Conservation (phyloP, 331 rosid species). For the Malus hybrid region DNA sequence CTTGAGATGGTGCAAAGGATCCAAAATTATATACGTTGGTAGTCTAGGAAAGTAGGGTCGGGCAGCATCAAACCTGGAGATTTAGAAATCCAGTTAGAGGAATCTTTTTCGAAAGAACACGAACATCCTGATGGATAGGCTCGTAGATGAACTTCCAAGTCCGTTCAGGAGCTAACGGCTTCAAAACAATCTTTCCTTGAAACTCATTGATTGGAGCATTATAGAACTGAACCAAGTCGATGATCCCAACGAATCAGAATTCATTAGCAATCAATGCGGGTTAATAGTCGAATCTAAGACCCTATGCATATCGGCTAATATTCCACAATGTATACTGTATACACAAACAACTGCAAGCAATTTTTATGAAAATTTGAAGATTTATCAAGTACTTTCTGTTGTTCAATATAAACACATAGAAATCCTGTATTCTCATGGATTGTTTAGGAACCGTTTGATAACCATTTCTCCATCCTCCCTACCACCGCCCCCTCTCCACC, state of each 20-base stretch:
- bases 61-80: slow-evolving; percentile 64
- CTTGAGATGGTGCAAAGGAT: too few relatives aligned
- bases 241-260: not conserved
- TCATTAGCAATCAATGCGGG: not conserved
- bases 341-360: too few relatives aligned
- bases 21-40: too few relatives aligned
- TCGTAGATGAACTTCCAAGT: slow-evolving; percentile 80
- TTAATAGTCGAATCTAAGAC: not conserved
- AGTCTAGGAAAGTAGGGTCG: not conserved
- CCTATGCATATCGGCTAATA: too few relatives aligned
- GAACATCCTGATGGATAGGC: slow-evolving; percentile 68
- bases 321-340: too few relatives aligned
- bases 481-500: too few relatives aligned
- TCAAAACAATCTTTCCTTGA: slow-evolving; percentile 75
- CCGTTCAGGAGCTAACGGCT: slow-evolving; percentile 73
- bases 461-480: too few relatives aligned
- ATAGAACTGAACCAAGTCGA: slow-evolving; percentile 51
- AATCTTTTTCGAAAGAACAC: slow-evolving; percentile 80
- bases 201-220: slow-evolving; percentile 83
- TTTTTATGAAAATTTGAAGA: not conserved
- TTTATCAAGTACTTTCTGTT: too few relatives aligned
- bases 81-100: slow-evolving; percentile 73
- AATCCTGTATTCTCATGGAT: too few relatives aligned
- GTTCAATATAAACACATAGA: too few relatives aligned
- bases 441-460: too few relatives aligned